These are phyloP conservation scores for Phialophora expanda DNA, from an alignment of 2,329 filamentous ascomycete genomes.

Conservation along the genomic window DNA sequence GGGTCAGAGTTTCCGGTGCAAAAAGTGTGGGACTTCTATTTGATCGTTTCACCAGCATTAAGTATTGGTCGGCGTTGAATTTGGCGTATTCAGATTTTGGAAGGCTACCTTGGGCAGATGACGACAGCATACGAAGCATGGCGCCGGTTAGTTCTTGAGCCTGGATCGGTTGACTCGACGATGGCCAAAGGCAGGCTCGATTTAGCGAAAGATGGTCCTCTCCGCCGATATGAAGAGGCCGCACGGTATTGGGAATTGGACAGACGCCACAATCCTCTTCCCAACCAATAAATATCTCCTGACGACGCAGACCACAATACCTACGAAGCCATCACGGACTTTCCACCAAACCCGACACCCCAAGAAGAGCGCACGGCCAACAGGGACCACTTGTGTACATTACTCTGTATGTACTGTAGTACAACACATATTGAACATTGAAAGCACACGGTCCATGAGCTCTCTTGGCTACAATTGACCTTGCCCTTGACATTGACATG, in stretches of 20 bases:
- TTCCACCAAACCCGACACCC: too few relatives aligned
- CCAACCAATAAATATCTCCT: too few relatives aligned
- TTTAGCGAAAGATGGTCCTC: neutral
- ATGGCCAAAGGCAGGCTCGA: neutral
- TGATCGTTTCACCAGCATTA: slow-evolving; percentile 4
- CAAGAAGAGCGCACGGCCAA: too few relatives aligned
- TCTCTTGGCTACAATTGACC: too few relatives aligned
- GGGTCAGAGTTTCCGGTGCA: slow-evolving; percentile 36
- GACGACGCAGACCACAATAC: too few relatives aligned
- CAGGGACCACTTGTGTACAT: too few relatives aligned
- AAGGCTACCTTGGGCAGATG: neutral
- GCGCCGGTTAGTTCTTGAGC: neutral
- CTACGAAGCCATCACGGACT: too few relatives aligned
- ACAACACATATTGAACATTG: too few relatives aligned
- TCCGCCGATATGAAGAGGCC: neutral
- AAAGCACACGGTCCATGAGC: too few relatives aligned
- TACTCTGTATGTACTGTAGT: too few relatives aligned
- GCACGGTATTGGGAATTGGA: neutral
- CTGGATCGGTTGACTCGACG: neutral
- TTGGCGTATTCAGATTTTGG: neutral
- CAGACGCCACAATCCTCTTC: neutral
- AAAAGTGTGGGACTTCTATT: slow-evolving; percentile 35
- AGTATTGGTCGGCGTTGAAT: neutral
- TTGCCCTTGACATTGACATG: too few relatives aligned
- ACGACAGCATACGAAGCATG: neutral